Base-by-base conservation (phyloP, 768 basidiomycete species). In the Clitopilus hobsonii region DNA sequence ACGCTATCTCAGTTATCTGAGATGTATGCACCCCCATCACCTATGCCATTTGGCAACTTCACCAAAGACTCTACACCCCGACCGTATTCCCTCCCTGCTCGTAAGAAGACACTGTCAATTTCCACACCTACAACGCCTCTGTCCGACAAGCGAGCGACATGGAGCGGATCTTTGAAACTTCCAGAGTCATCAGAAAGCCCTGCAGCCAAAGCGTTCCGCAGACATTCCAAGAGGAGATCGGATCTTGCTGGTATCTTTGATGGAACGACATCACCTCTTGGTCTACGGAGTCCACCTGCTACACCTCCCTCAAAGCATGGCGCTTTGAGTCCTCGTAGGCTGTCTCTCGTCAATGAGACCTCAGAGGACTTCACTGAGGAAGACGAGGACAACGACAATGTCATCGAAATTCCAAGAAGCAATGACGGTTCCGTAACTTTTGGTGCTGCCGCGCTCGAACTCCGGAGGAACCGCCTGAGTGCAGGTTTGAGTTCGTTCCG, bases 1-100 rank as follows among this genome's bases (percentile, higher is more conserved):
- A 85, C 89, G 59, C 73, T 91, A n/a, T 77, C 85, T 8, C 91
- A 89, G 64, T 76, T 94, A 10, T 75, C 88, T 10, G 91, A 91
- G 69, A 94, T 94, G 91, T 94, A 94, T 67, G 89, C 89, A 0
- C 91, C 91, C 5, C 80, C 89, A 0, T 89, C 86, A 0, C 86
- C 88, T 4, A 62, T 57, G 29, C 68, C 60, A 60, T 66, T 65
- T 24, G 57, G 25, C 24, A 74, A 68, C 57, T 62, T 60, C 10
- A 53, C 75, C 16, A 58, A 53, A 24, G 67, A 68, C 28, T 52
- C 56, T 7, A 60, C 29, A 49, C 49, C 67, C 36, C 74, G 79
- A 53, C 82, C 79, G 0, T 73, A 79, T 58, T 80, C 83, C 56
- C 68, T 76, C 54, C 67, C 75, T 27, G 59, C 71, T 27, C 64